Evolutionary conservation across 2,329 filamentous ascomycete genomes (phyloP), one percentile per base, ranked within the genome.

Genomic region (Sporothrix luriei): DNA sequence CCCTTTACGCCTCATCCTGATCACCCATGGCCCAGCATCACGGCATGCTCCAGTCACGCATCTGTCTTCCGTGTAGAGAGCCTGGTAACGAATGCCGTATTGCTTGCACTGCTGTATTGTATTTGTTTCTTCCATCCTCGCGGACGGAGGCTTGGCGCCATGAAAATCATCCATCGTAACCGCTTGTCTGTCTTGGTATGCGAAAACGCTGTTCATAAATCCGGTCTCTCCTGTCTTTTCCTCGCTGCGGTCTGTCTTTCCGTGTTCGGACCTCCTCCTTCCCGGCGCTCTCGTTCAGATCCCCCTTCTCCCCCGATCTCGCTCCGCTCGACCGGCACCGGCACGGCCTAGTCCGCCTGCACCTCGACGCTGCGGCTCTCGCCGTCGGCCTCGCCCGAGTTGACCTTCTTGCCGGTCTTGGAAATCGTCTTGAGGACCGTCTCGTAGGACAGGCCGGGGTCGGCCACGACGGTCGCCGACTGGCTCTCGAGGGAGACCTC

Each of bases 381-480:
- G 68, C 91, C 91, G 77, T 94, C 90, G 29, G 85, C 90, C 83
- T 88, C 87, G 74, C 86, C 91, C 38, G 85, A 88, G 81, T 91
- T 96, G 78, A 97, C 89, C 77, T 90, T 91, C 88, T 97, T 97
- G 77, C 94, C 94, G 14, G 94, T 97, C 88, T 97, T 97, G 85
- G 91, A 89, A 80, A 97, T 97, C 79, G 92, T 96, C 78, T 87
- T 85, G 72, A 97, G 88, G 71, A 97, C 92, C 64, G 88, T 92
- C 74, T 92, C 88, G 83, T 94, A 97, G 70, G 87, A 84, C 73
- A 96, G 85, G 69, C 81, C 83, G 4, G 88, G 84, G 74, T 89
- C 87, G 73, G 93, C 88, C 75, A 90, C 83, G 75, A 98, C 87
- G 74, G 88, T 88, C 73, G 93, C 94, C 72, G 87, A 93, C 80